These are phyloP conservation scores for Ottelia alismoides DNA, from an alignment of 106 monocot species.

Conservation along the genomic window DNA sequence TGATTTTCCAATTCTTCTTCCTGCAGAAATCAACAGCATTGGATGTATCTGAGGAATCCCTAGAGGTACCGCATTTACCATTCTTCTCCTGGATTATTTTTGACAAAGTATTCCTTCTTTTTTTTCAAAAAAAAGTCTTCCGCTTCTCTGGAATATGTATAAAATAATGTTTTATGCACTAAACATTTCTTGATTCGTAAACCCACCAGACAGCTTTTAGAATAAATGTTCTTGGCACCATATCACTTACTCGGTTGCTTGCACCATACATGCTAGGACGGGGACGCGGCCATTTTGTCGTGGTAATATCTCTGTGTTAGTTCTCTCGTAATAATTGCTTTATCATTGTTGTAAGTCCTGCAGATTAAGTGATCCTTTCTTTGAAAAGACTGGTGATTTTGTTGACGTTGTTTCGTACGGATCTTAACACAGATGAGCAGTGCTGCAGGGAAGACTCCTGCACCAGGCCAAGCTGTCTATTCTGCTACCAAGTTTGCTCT, in stretches of 20 bases:
- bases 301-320: constrained; percentile 8
- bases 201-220: constrained; percentile 69
- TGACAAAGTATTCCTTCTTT: background rate
- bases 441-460: constrained; percentile 89
- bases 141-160: background rate
- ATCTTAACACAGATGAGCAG: constrained; percentile 75
- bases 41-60: constrained; percentile 12
- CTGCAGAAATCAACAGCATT: constrained; percentile 20
- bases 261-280: constrained; percentile 85
- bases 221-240: constrained; percentile 77
- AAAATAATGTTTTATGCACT: background rate
- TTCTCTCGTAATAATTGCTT: no score
- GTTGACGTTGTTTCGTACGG: no score
- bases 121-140: background rate
- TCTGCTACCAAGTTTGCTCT: constrained; percentile 94
- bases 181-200: no score
- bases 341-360: no score
- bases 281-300: constrained; percentile 82
- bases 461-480: constrained; percentile 91
- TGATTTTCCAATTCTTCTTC: background rate
- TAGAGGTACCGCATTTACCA: constrained; percentile 8
- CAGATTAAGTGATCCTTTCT: no score
- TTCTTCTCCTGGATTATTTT: background rate
- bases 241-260: constrained; percentile 73
- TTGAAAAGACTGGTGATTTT: no score